Evolutionary conservation across 805 yeast species (phyloP).

Genomic region (Teunomyces stri): DNA sequence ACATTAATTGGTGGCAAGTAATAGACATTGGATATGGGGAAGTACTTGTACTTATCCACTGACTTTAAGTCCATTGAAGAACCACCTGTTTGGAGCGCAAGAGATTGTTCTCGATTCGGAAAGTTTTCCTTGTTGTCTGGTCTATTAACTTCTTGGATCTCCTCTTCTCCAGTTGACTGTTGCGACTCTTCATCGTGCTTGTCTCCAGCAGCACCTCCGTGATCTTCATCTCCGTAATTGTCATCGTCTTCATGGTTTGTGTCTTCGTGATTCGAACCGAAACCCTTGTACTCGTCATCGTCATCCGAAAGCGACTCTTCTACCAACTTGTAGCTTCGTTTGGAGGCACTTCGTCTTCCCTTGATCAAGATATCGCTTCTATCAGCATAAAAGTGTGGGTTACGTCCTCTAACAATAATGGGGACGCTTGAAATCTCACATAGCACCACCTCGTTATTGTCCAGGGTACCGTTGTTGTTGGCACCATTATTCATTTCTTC

Average conservation of each 20-base stretch:
- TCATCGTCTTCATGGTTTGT: slow-evolving; percentile 5
- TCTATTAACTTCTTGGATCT: background rate
- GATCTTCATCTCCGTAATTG: background rate
- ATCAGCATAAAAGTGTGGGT: slow-evolving; percentile 58
- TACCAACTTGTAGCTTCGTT: slow-evolving; percentile 9
- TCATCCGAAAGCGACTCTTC: slow-evolving; percentile 10
- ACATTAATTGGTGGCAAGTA: slow-evolving; percentile 55
- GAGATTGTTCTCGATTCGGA: background rate
- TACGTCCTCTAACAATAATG: slow-evolving; percentile 58
- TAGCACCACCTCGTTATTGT: slow-evolving; percentile 29
- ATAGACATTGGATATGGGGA: slow-evolving; percentile 50
- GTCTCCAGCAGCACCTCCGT: background rate
- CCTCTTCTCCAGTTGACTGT: slow-evolving; percentile 6
- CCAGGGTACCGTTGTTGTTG: slow-evolving; percentile 10
- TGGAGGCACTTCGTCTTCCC: slow-evolving; percentile 11
- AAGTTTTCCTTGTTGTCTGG: background rate
- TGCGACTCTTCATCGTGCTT: background rate
- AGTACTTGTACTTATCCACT: slow-evolving; percentile 41
- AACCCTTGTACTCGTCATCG: background rate
- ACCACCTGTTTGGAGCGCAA: background rate
- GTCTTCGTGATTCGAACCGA: background rate
- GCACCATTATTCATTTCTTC: slow-evolving; percentile 22
- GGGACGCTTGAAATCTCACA: slow-evolving; percentile 40
- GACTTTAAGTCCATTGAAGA: slow-evolving; percentile 9
- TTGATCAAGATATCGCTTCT: slow-evolving; percentile 48